Conservation (phyloP, 345 rosid species). For the Litchi chinensis region DNA sequence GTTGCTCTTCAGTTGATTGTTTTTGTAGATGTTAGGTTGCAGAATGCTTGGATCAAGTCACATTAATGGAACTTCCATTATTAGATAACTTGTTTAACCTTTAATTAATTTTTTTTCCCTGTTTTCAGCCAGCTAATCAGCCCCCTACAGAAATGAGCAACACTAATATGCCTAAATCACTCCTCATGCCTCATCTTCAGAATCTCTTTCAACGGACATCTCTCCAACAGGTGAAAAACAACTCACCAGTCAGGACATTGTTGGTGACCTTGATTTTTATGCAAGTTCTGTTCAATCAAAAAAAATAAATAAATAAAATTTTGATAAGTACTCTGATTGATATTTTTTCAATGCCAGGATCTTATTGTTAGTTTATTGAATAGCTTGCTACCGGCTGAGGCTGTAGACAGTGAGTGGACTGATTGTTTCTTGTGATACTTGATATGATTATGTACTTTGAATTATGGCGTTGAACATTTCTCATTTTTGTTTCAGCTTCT, state of each 20-base stretch:
- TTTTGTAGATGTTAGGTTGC: not conserved
- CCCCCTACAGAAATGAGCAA: conserved; percentile 54
- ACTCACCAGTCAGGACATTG: not conserved
- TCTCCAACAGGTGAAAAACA: conserved; percentile 70
- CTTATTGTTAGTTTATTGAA: conserved; percentile 64
- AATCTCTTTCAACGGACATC: conserved; percentile 86
- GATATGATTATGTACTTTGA: conserved; percentile 5
- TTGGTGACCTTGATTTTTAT: not conserved
- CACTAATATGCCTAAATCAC: conserved; percentile 40
- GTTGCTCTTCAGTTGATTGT: not conserved
- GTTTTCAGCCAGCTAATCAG: conserved; percentile 48
- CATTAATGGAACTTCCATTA: not conserved
- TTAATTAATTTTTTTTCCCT: too few relatives aligned
- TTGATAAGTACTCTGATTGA: conserved; percentile 10
- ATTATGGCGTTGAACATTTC: conserved; percentile 8
- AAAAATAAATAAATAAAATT: too few relatives aligned
- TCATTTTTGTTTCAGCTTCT: conserved; percentile 44
- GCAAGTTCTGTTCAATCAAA: not conserved
- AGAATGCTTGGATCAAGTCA: not conserved
- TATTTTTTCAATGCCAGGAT: conserved; percentile 56
- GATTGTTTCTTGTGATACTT: conserved; percentile 9
- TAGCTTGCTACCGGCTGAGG: conserved; percentile 67
- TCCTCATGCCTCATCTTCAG: conserved; percentile 79
- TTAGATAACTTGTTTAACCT: conserved; percentile 41
- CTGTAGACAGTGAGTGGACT: conserved; percentile 62